Evolutionary conservation across 139 green algal genomes (phyloP).

Genomic region (Gonium pectorale): DNA sequence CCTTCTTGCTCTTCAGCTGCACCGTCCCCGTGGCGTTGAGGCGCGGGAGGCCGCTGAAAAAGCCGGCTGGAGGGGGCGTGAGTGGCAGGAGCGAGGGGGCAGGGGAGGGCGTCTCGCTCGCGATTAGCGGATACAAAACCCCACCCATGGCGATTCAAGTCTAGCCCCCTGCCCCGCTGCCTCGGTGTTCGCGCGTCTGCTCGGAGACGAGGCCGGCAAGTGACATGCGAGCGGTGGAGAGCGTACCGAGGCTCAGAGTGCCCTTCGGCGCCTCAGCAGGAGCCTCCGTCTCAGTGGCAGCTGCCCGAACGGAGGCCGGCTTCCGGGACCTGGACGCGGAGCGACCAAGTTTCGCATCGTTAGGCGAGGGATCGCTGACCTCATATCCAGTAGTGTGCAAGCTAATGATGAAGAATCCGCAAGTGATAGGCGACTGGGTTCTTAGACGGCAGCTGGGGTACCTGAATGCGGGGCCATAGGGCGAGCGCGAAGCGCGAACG

Average conservation of each 20-base stretch:
- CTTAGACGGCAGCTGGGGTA: not conserved
- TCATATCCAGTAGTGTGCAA: too few species aligned
- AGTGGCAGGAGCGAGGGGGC: too few species aligned
- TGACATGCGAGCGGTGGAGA: too few species aligned
- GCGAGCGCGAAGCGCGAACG: not conserved
- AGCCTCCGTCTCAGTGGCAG: conserved; percentile 16
- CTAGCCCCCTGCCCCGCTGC: too few species aligned
- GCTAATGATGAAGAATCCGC: too few species aligned
- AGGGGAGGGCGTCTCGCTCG: too few species aligned
- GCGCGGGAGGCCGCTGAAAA: not conserved
- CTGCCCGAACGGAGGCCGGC: not conserved
- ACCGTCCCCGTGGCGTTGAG: not conserved
- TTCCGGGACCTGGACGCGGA: conserved; percentile 10
- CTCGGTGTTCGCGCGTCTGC: too few species aligned
- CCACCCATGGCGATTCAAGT: too few species aligned
- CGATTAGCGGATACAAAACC: too few species aligned
- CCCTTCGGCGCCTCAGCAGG: conserved; percentile 26
- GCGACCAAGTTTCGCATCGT: not conserved
- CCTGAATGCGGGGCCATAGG: conserved; percentile 19
- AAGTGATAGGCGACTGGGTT: too few species aligned
- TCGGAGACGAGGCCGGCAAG: too few species aligned
- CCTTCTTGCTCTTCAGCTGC: conserved; percentile 19
- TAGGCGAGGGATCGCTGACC: not conserved
- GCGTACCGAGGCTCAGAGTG: not conserved
- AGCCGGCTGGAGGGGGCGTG: too few species aligned